Conservation (phyloP, 1,284 basidiomycete genomes). For the Sanghuangporus weigelae region DNA sequence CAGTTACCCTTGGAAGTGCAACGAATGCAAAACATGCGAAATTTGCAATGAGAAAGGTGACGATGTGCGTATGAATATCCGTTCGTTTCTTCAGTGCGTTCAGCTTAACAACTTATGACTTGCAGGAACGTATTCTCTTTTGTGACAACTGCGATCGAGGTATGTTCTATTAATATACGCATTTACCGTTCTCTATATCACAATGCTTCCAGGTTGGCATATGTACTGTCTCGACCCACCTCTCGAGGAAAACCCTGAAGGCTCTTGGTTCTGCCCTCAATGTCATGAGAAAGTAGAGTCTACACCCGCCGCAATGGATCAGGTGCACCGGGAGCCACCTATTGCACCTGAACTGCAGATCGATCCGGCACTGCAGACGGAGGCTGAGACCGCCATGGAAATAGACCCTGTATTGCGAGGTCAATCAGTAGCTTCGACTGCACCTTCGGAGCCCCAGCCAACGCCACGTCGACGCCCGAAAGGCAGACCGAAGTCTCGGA, state of each 20-base stretch:
- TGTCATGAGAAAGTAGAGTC: conserved; percentile 34
- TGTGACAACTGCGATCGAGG: conserved; percentile 96
- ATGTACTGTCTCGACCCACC: conserved; percentile 81
- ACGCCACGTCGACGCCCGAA: conserved; percentile 4
- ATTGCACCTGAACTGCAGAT: conserved; percentile 11
- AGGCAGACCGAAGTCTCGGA: conserved; percentile 28
- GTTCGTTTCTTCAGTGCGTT: conserved; percentile 10
- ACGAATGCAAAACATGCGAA: conserved; percentile 93
- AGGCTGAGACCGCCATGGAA: conserved; percentile 7
- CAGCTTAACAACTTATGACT: conserved; percentile 18
- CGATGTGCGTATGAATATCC: conserved; percentile 60
- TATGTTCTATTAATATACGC: conserved; percentile 13
- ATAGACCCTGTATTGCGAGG: conserved; percentile 26
- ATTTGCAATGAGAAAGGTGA: conserved; percentile 82
- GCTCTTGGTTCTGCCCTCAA: conserved; percentile 69
- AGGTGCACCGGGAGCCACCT: not conserved
- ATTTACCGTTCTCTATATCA: conserved; percentile 15
- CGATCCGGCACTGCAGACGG: conserved; percentile 11
- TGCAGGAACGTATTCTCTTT: conserved; percentile 78
- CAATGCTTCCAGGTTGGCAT: conserved; percentile 69
- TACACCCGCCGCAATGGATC: not conserved
- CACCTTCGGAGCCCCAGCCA: conserved; percentile 19
- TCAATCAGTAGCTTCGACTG: conserved; percentile 46
- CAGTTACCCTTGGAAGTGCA: conserved; percentile 84
- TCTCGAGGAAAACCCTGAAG: conserved; percentile 64